phyloP scores from a whole-genome alignment of 78 protist genomes.

The Dictyostelium intermedium region DNA sequence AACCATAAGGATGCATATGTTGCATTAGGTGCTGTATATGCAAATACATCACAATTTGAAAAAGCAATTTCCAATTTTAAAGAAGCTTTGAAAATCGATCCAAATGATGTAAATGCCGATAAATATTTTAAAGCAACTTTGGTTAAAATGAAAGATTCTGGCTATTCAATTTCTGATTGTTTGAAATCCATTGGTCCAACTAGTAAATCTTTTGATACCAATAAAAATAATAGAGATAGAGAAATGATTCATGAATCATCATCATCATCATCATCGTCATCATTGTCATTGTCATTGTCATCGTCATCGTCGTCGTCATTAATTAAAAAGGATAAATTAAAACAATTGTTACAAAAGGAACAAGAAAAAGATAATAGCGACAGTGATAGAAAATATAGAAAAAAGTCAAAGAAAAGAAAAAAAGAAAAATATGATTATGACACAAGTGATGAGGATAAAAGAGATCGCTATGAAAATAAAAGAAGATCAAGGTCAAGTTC shows the following conservation, averaged over 20 bases:
- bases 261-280: no score
- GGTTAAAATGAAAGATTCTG: constrained; percentile 17
- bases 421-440: neutral
- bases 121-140: constrained; percentile 29
- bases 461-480: neutral
- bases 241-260: neutral
- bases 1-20: constrained; percentile 22
- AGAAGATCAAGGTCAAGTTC: neutral
- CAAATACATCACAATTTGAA: constrained; percentile 10
- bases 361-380: neutral
- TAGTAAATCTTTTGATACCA: neutral
- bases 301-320: neutral
- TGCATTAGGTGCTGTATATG: constrained; percentile 66
- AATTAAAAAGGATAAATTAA: neutral
- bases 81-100: constrained; percentile 8
- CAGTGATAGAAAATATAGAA: neutral
- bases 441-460: neutral
- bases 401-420: constrained; percentile 14
- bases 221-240: neutral
- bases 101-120: constrained; percentile 49
- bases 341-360: neutral
- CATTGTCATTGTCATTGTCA: no score
- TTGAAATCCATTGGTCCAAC: neutral
- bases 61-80: constrained; percentile 27
- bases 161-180: neutral